Percentiles rank a stretch among this genome's conserved stretches.
These are phyloP conservation scores for Xylaria acuta DNA, from an alignment of 495 filamentous ascomycete species.

Conservation along the genomic window DNA sequence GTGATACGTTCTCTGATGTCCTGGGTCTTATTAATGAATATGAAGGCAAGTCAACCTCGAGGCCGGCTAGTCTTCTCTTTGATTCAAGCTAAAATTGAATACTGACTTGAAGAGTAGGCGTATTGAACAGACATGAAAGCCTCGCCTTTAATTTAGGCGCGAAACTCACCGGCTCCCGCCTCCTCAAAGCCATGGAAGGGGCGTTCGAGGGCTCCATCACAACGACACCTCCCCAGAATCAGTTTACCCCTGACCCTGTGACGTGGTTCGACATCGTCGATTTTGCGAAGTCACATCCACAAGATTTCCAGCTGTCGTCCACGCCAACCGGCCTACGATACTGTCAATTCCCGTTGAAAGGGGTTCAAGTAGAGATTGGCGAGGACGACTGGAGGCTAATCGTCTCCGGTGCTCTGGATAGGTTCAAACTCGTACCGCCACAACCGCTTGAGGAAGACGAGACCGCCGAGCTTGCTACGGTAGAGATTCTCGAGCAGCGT, in stretches of 20 bases:
- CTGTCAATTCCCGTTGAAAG: constrained; percentile 83
- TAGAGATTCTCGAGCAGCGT: constrained; percentile 82
- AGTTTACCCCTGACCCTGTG: constrained; percentile 64
- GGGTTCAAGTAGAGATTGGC: constrained; percentile 81
- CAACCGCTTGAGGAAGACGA: constrained; percentile 82
- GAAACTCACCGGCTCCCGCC: constrained; percentile 78
- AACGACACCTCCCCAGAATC: constrained; percentile 55
- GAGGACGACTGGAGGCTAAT: constrained; percentile 88
- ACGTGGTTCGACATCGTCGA: constrained; percentile 86
- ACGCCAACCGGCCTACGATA: constrained; percentile 65
- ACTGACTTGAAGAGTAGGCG: constrained; percentile 52
- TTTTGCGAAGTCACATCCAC: constrained; percentile 79
- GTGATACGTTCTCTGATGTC: constrained; percentile 52
- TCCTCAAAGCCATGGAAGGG: constrained; percentile 84
- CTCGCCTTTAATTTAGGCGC: constrained; percentile 85
- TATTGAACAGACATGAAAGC: constrained; percentile 83
- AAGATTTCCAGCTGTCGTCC: constrained; percentile 77
- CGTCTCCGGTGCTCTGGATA: constrained; percentile 78
- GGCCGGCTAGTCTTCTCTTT: background rate
- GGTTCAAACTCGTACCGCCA: constrained; percentile 77
- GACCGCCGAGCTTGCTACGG: constrained; percentile 78
- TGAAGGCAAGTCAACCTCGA: constrained; percentile 53
- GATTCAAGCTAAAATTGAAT: constrained; percentile 3
- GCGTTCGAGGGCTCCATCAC: constrained; percentile 81
- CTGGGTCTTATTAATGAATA: constrained; percentile 77